Percentiles rank a stretch among this genome's conserved stretches.
Conservation (phyloP, 352 stramenopile species). For the Chloridella minuta region DNA sequence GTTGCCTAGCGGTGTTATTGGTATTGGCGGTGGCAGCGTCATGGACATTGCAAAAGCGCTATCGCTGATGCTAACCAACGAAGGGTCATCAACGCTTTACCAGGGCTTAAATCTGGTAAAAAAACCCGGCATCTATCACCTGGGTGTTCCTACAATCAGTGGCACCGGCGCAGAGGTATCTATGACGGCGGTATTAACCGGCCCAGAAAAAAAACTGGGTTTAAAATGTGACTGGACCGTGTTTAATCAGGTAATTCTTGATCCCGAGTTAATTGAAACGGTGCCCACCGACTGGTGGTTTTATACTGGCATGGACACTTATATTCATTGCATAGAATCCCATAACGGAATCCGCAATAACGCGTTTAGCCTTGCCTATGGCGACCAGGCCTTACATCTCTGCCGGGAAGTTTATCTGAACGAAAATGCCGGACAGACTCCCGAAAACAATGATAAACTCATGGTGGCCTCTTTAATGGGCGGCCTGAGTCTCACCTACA, state of each 20-base stretch:
- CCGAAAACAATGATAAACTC: not conserved
- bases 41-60: not conserved
- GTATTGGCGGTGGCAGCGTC: not conserved
- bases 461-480: not conserved
- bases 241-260: not conserved
- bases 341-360: slow-evolving; percentile 11
- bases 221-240: not conserved
- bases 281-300: not conserved
- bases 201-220: not conserved
- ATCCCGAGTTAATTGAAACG: not conserved
- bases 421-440: not conserved
- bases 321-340: not conserved
- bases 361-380: not conserved
- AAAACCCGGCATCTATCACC: not conserved
- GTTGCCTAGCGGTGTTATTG: not conserved
- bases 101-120: not conserved
- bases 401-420: not conserved
- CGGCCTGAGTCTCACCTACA: not conserved
- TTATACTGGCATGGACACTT: not conserved
- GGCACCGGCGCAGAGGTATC: not conserved
- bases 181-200: not conserved
- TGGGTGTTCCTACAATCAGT: not conserved
- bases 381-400: not conserved
- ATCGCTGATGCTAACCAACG: not conserved
- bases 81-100: not conserved